A percentile compares a stretch with the other conserved stretches of the same genome.
Evolutionary conservation across 1,284 basidiomycete species (phyloP).

Genomic region (Malassezia vespertilionis): DNA sequence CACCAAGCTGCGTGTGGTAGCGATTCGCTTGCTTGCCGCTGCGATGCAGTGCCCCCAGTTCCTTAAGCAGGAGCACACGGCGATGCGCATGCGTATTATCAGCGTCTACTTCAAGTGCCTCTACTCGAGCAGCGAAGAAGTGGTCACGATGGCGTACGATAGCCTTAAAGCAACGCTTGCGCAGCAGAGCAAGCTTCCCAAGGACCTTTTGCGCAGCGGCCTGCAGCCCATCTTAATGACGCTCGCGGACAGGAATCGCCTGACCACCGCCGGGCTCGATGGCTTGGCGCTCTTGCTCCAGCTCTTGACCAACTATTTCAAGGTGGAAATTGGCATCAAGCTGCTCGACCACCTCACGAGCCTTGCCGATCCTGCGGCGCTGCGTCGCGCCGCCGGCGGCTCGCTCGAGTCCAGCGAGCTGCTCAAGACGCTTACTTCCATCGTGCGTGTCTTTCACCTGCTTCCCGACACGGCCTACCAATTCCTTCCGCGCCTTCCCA

Average conservation of each 20-base stretch:
- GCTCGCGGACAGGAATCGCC: slow-evolving; percentile 83
- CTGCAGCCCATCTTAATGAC: slow-evolving; percentile 95
- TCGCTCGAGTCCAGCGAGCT: slow-evolving; percentile 65
- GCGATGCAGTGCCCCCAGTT: slow-evolving; percentile 91
- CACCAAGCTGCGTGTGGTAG: slow-evolving; percentile 83
- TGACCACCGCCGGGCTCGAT: slow-evolving; percentile 83
- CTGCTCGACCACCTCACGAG: slow-evolving; percentile 66
- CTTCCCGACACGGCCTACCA: slow-evolving; percentile 74
- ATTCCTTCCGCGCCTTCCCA: slow-evolving; percentile 77
- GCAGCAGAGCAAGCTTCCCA: slow-evolving; percentile 83
- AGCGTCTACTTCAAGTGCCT: slow-evolving; percentile 97
- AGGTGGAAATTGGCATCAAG: slow-evolving; percentile 97
- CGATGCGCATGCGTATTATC: slow-evolving; percentile 64
- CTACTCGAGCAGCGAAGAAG: slow-evolving; percentile 82
- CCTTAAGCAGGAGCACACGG: slow-evolving; percentile 38
- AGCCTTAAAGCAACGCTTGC: slow-evolving; percentile 74
- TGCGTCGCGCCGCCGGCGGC: slow-evolving; percentile 35
- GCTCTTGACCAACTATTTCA: slow-evolving; percentile 96
- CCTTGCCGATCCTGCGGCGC: slow-evolving; percentile 33
- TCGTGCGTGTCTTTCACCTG: slow-evolving; percentile 94
- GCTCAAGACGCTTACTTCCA: slow-evolving; percentile 80
- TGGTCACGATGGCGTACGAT: slow-evolving; percentile 91
- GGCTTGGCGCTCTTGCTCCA: slow-evolving; percentile 90
- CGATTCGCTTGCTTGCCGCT: slow-evolving; percentile 81
- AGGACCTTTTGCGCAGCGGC: slow-evolving; percentile 88